A percentile compares a stretch with the other conserved stretches of the same genome.
These are phyloP conservation scores for Triangularia setosa DNA, from an alignment of 2,329 filamentous ascomycete species.

Conservation along the genomic window DNA sequence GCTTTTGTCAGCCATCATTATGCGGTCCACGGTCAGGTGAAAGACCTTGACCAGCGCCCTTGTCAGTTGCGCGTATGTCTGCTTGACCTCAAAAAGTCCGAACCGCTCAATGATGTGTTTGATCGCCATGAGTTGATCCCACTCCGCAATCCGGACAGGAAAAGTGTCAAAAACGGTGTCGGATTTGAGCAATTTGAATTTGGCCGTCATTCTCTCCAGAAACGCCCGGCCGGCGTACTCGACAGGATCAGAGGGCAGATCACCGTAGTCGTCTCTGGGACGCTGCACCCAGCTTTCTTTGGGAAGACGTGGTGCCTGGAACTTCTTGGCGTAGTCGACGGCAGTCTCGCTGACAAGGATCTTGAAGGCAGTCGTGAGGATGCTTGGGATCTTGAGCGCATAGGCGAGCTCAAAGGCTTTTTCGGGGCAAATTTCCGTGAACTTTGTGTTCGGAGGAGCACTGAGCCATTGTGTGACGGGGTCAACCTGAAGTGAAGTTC, in stretches of 20 bases:
- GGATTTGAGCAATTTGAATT: conserved; percentile 33
- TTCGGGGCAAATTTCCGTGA: conserved; percentile 63
- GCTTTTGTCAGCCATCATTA: neutral
- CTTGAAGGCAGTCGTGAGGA: conserved; percentile 50
- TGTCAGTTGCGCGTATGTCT: neutral
- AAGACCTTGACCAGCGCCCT: neutral
- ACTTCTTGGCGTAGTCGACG: conserved; percentile 39
- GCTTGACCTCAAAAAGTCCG: neutral
- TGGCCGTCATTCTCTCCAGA: conserved; percentile 40
- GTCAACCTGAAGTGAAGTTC: conserved; percentile 35
- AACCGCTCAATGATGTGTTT: neutral
- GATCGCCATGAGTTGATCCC: neutral
- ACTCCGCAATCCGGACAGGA: neutral
- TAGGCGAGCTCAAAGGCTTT: conserved; percentile 55
- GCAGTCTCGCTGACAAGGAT: conserved; percentile 62
- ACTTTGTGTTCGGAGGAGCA: conserved; percentile 48
- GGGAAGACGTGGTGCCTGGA: conserved; percentile 4
- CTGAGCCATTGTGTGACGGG: conserved; percentile 57
- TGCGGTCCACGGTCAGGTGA: neutral
- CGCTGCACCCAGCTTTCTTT: conserved; percentile 28
- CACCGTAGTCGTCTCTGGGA: conserved; percentile 46
- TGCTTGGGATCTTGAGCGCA: conserved; percentile 38
- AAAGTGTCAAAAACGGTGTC: conserved; percentile 31
- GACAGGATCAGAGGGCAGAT: conserved; percentile 46
- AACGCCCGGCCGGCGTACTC: conserved; percentile 53